Evolutionary conservation across 1,284 basidiomycete species (phyloP).

Genomic region (Tilletia caries): DNA sequence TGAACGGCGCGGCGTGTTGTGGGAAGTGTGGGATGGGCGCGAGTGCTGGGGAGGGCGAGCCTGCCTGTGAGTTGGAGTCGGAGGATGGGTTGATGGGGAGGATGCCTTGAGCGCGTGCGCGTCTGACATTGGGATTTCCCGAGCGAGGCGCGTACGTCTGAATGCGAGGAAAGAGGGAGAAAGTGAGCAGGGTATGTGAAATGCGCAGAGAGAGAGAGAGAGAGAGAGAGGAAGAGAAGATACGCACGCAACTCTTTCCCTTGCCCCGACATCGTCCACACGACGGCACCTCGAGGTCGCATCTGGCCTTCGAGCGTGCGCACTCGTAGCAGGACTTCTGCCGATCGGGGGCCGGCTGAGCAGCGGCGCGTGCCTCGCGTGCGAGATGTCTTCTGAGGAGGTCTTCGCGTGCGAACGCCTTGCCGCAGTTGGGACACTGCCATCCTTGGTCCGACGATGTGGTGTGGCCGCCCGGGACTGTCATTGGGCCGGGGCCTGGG

Average conservation of each 20-base stretch:
- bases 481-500: neutral
- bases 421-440: conserved; percentile 40
- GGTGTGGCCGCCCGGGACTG: neutral
- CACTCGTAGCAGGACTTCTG: conserved; percentile 48
- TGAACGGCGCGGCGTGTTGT: neutral
- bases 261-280: conserved; percentile 42
- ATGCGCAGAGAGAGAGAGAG: too few relatives aligned
- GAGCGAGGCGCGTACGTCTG: conserved; percentile 40
- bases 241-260: conserved; percentile 36
- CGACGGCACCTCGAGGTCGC: conserved; percentile 44
- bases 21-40: neutral
- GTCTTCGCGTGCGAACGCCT: conserved; percentile 39
- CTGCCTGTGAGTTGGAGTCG: neutral
- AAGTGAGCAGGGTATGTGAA: neutral
- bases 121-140: conserved; percentile 43
- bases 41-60: neutral
- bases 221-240: too few relatives aligned
- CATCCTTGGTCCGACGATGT: neutral
- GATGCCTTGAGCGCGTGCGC: conserved; percentile 21
- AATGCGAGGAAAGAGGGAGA: conserved; percentile 3
- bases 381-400: conserved; percentile 38
- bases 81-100: neutral
- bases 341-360: conserved; percentile 39
- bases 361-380: conserved; percentile 34
- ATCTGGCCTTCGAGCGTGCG: conserved; percentile 41